A percentile compares a stretch with the other conserved stretches of the same genome.
These are phyloP conservation scores for Cardamine chenopodiifolia DNA, from an alignment of 345 rosid genomes.

Conservation along the genomic window DNA sequence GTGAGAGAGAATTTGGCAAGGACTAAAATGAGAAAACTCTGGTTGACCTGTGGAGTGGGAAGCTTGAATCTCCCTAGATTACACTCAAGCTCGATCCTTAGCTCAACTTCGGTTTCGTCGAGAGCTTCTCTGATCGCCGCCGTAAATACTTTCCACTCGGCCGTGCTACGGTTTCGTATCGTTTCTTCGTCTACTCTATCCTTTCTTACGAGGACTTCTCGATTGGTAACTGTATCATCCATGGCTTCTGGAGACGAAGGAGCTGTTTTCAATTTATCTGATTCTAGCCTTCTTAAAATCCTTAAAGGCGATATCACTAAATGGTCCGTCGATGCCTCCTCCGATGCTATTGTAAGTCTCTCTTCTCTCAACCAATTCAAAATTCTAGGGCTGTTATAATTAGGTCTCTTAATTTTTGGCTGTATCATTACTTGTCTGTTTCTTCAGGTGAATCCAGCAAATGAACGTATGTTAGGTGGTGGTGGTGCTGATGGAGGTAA, in stretches of 20 bases:
- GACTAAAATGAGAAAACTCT: constrained; percentile 32
- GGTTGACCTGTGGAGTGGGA: constrained; percentile 19
- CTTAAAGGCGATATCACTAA: constrained; percentile 78
- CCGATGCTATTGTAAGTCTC: constrained; percentile 76
- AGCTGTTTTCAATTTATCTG: constrained; percentile 55
- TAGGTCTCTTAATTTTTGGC: not conserved
- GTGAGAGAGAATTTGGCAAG: not conserved
- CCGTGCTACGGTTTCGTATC: not conserved
- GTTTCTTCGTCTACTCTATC: constrained; percentile 1
- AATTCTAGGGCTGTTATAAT: too few species aligned
- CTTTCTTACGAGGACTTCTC: constrained; percentile 2
- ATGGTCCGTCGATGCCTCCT: constrained; percentile 75
- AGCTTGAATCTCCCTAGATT: constrained; percentile 17
- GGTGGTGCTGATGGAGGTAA: constrained; percentile 96
- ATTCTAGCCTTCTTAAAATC: constrained; percentile 57
- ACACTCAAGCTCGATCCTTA: constrained; percentile 3
- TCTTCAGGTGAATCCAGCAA: constrained; percentile 77
- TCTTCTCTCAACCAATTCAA: constrained; percentile 1
- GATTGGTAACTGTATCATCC: constrained; percentile 32
- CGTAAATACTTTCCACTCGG: constrained; percentile 3
- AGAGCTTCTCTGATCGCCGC: constrained; percentile 18
- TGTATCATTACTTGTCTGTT: not conserved
- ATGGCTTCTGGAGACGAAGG: constrained; percentile 49
- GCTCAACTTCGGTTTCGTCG: not conserved
- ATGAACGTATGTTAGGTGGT: constrained; percentile 89